Percentiles rank a stretch among this genome's conserved stretches.
Conservation (phyloP, 495 filamentous ascomycete species). For the Extremus antarcticus region DNA sequence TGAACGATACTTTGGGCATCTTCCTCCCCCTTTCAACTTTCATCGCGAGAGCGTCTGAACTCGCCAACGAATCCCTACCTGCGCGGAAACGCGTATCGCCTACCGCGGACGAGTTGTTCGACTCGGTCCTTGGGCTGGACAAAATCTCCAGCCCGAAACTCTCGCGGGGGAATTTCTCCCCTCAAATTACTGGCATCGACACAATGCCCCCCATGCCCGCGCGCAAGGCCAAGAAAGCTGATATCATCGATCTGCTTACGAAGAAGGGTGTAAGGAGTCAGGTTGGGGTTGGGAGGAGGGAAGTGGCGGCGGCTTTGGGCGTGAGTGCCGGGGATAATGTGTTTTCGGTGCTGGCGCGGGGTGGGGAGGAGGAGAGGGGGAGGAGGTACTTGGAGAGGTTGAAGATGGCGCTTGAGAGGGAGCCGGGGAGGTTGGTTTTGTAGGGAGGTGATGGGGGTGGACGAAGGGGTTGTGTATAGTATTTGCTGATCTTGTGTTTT, state of each 20-base stretch:
- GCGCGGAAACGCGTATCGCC: conserved; percentile 47
- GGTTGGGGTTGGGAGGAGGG: conserved; percentile 10
- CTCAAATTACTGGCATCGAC: conserved; percentile 58
- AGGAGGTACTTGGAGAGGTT: conserved; percentile 70
- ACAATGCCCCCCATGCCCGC: conserved; percentile 21
- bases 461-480: too few relatives aligned
- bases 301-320: conserved; percentile 21
- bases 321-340: conserved; percentile 50
- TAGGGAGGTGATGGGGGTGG: too few relatives aligned
- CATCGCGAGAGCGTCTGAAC: conserved; percentile 65
- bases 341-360: conserved; percentile 67
- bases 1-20: conserved; percentile 63
- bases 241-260: conserved; percentile 72
- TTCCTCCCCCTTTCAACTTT: conserved; percentile 79
- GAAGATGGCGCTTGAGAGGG: conserved; percentile 67
- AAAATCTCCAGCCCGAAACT: conserved; percentile 40
- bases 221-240: conserved; percentile 35
- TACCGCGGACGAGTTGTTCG: conserved; percentile 73
- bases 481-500: too few relatives aligned
- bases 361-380: conserved; percentile 68
- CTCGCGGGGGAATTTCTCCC: conserved; percentile 52
- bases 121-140: conserved; percentile 70
- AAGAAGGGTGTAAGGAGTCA: conserved; percentile 32
- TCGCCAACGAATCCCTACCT: conserved; percentile 81
- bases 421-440: conserved; percentile 69